phyloP scores from a whole-genome alignment of 495 filamentous ascomycete genomes.

The Penicillium ucsense region DNA sequence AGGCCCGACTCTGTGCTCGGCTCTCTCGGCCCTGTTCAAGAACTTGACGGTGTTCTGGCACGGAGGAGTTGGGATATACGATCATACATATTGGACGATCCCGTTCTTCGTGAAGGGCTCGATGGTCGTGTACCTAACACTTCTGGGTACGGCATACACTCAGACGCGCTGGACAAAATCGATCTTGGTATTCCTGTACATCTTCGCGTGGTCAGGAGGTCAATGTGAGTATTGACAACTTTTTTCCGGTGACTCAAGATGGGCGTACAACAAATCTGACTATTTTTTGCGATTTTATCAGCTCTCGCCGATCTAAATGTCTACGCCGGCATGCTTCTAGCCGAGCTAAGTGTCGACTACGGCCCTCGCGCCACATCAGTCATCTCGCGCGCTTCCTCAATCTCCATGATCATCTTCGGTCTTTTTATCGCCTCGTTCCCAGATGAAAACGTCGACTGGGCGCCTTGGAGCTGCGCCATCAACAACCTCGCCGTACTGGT shows the following conservation, averaged over 20 bases:
- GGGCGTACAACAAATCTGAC: no score
- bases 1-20: conserved; percentile 3
- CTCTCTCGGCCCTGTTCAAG: not conserved
- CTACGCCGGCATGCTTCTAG: conserved; percentile 12
- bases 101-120: conserved; percentile 9
- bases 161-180: conserved; percentile 1
- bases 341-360: conserved; percentile 7
- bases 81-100: conserved; percentile 9
- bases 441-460: conserved; percentile 6
- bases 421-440: conserved; percentile 8
- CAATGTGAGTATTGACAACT: conserved; percentile 1
- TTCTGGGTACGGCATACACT: conserved; percentile 5
- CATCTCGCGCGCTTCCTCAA: conserved; percentile 1
- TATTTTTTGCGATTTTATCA: not conserved
- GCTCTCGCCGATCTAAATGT: conserved; percentile 9
- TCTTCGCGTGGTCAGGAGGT: conserved; percentile 5
- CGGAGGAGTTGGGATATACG: conserved; percentile 1
- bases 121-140: conserved; percentile 7
- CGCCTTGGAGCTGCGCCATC: conserved; percentile 7
- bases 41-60: conserved; percentile 8
- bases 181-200: conserved; percentile 7
- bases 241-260: not conserved
- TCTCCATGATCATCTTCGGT: conserved; percentile 5
- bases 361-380: conserved; percentile 4
- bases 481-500: not conserved